Evolutionary conservation across 192 early-diverging fungal species (phyloP), one percentile per base, ranked within the genome.

Genomic region (Jimgerdemannia flammicorona): DNA sequence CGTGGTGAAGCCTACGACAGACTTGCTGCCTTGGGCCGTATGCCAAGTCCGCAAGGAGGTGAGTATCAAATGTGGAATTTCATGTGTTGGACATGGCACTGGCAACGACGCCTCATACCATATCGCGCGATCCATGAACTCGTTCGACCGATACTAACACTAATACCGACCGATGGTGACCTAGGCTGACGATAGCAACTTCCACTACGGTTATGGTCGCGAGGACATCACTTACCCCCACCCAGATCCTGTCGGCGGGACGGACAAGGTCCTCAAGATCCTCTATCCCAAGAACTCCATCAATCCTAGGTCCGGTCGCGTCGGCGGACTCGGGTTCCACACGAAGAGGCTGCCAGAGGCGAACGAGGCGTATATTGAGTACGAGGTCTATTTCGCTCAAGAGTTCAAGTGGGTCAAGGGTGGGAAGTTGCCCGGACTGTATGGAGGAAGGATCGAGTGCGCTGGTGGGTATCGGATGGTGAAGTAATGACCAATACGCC

Each of bases 341-440:
- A 74, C 74, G 4, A 65, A 44, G 8, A 20, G 59, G 4, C 20
- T 18, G 19, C 19, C 66, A 0, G 7, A 40, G 7, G 20, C n/a
- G 2, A 41, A 68, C n/a, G 74, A 66, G 17, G 20, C 43, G 3
- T 74, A 74, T 43, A 9, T 90, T 42, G 80, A 85, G 54, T 90
- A 82, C 65, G 75, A 87, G 64, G 77, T 86, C 40, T 73, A 69
- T 29, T 87, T 87, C 71, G 66, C 84, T 44, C 72, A 73, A 11
- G 80, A 79, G 0, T 90, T 90, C 75, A 73, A 86, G n/a, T 90
- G 85, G 77, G 82, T 84, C 44, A 83, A 81, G 44, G 89, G 89
- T 42, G 89, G 89, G 4, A 90, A 90, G 63, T 74, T 90, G 9
- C 89, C 89, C 3, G 89, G 89, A 43, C 72, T 88, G 19, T 83